phyloP scores from a whole-genome alignment of 176 grass and related monocot genomes.

The maize (Zea mays) region Zm-B73-REFERENCE-NAM-5.0 NC_050097.1:231116001-231116500 shows the following conservation, averaged over 20 bases:
- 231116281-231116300: not conserved
- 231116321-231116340: not conserved
- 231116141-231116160: not conserved
- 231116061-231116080: constrained; percentile 7
- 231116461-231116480: not conserved
- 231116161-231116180: not conserved
- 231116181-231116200: not conserved
- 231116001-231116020: not conserved
- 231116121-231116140: not conserved
- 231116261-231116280: not conserved
- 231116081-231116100: not conserved
- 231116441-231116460: not conserved
- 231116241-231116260: not conserved
- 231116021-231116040: not conserved
- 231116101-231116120: not conserved
- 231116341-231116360: constrained; percentile 2
- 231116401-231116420: not conserved
- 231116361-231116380: not conserved
- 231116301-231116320: not conserved
- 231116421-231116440: not conserved
- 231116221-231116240: constrained; percentile 1
- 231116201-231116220: not conserved
- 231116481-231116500: constrained; percentile 1
- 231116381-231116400: not conserved
- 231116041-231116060: not conserved